Evolutionary conservation across 352 stramenopile genomes (phyloP), one percentile per base, ranked within the genome.

Genomic region (Pelagophyceae sp.): DNA sequence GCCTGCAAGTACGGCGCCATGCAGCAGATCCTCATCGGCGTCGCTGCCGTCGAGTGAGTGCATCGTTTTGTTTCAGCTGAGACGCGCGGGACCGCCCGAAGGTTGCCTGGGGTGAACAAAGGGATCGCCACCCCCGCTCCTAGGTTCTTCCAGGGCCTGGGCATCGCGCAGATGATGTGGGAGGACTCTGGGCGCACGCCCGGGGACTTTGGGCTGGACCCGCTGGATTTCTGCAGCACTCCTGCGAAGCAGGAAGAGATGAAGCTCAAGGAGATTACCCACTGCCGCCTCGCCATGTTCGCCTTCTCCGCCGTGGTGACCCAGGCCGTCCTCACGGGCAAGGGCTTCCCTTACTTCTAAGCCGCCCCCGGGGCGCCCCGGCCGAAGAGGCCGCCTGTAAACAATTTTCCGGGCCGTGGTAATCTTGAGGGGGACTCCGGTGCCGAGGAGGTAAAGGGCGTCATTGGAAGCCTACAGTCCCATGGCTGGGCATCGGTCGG

Each of bases 211-310:
- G 84, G 83, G n/a, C 80, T 90, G 65, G 87, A 88, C 77, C 82
- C 83, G 72, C 51, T 84, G 74, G 81, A 82, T 51, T 85, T 88
- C 75, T 50, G 35, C 38, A 11, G 15, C 15, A 74, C 67, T 33
- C 35, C 33, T 1, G 67, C 20, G 61, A 71, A 71, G 35, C 31
- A 50, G 67, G 37, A 17, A 0, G 67, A 74, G 35, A 81, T 89
- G 63, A 88, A 90, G 80, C 84, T 88, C 67, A 81, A 88, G 78
- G 89, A 93, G 80, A 83, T 93, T 72, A 90, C 84, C 76, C 86
- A 93, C 80, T 88, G 87, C 79, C 83, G 89, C 82, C 81, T 90
- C 76, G 89, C 88, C 27, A 94, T 94, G 89, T 79, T 93, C 65
- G 89, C 89, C 0, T 88, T 94, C 79, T 77, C 83, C 77, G 89